phyloP scores from a whole-genome alignment of 2,329 filamentous ascomycete genomes.

The Botrytis pseudocinerea region DNA sequence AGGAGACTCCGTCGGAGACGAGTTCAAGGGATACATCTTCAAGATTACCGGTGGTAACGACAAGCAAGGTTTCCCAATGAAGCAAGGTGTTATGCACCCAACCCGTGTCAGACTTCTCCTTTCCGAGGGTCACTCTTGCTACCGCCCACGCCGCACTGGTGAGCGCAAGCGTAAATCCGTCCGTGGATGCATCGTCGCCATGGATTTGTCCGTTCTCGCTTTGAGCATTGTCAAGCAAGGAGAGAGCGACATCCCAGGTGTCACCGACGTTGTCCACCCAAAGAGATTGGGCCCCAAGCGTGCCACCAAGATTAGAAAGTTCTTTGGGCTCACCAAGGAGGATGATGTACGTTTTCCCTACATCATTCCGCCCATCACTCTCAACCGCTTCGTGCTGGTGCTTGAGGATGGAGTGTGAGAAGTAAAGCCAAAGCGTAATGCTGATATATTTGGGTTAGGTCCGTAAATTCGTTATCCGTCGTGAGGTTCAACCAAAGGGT shows the following conservation, averaged over 20 bases:
- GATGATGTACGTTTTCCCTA: slow-evolving; percentile 84
- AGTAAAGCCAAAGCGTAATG: slow-evolving; percentile 26
- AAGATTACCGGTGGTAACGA: slow-evolving; percentile 99
- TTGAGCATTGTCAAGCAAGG: slow-evolving; percentile 98
- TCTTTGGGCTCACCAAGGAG: slow-evolving; percentile 99
- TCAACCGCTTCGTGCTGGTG: slow-evolving; percentile 25
- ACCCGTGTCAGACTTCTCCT: slow-evolving; percentile 98
- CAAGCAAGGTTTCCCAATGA: slow-evolving; percentile 99
- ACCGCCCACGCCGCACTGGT: slow-evolving; percentile 94
- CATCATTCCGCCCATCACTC: slow-evolving; percentile 66
- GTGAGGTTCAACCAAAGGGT: slow-evolving; percentile 94
- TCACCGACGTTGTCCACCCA: slow-evolving; percentile 97
- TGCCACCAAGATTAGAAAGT: slow-evolving; percentile 98
- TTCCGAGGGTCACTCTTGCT: slow-evolving; percentile 96
- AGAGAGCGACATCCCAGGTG: slow-evolving; percentile 87
- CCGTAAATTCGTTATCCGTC: slow-evolving; percentile 99
- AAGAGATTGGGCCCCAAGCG: slow-evolving; percentile 99
- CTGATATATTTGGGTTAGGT: slow-evolving; percentile 57
- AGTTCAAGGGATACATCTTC: slow-evolving; percentile 99
- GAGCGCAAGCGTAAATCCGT: slow-evolving; percentile 99
- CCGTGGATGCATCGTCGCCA: slow-evolving; percentile 96
- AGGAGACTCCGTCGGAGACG: slow-evolving; percentile 93
- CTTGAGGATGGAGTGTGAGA: slow-evolving; percentile 59
- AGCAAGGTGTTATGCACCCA: slow-evolving; percentile 99
- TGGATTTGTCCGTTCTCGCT: slow-evolving; percentile 92